Conservation (phyloP, 371 early-diverging fungal species). For the Lichtheimia ramosa region DNA sequence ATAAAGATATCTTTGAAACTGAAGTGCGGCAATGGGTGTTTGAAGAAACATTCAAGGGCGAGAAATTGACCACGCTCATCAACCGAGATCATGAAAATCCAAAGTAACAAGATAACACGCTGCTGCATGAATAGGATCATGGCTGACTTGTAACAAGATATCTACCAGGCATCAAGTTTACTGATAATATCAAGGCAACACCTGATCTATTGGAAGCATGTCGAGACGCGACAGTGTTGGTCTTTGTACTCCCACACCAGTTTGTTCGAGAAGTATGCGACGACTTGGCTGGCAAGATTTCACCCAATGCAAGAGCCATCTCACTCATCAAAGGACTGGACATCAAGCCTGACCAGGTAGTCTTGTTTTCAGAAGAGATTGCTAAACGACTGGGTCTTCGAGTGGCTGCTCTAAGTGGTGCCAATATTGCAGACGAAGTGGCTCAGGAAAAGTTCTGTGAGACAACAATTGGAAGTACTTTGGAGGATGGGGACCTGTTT, state of each 20-base stretch:
- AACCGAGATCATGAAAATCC: constrained; percentile 94
- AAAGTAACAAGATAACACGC: constrained; percentile 60
- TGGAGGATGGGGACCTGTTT: constrained; percentile 76
- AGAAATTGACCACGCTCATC: constrained; percentile 90
- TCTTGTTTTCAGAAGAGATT: constrained; percentile 89
- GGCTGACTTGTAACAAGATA: constrained; percentile 48
- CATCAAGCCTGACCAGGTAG: constrained; percentile 71
- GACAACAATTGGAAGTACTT: constrained; percentile 87
- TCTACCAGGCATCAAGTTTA: constrained; percentile 89
- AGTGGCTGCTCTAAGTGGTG: constrained; percentile 93
- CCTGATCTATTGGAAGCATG: constrained; percentile 81
- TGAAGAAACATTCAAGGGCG: constrained; percentile 84
- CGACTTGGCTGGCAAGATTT: constrained; percentile 63
- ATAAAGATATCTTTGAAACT: constrained; percentile 65
- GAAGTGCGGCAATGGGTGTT: constrained; percentile 95
- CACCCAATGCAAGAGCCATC: constrained; percentile 79
- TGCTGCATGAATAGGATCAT: not conserved
- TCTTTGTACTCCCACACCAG: constrained; percentile 98
- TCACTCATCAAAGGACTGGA: constrained; percentile 96
- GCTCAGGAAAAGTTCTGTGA: constrained; percentile 95
- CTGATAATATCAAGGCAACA: constrained; percentile 84
- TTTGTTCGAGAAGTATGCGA: constrained; percentile 87
- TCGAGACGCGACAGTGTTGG: constrained; percentile 82
- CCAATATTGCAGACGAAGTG: constrained; percentile 99
- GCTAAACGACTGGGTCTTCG: constrained; percentile 72